Evolutionary conservation across 768 basidiomycete genomes (phyloP).

Genomic region (Cubamyces lactineus): DNA sequence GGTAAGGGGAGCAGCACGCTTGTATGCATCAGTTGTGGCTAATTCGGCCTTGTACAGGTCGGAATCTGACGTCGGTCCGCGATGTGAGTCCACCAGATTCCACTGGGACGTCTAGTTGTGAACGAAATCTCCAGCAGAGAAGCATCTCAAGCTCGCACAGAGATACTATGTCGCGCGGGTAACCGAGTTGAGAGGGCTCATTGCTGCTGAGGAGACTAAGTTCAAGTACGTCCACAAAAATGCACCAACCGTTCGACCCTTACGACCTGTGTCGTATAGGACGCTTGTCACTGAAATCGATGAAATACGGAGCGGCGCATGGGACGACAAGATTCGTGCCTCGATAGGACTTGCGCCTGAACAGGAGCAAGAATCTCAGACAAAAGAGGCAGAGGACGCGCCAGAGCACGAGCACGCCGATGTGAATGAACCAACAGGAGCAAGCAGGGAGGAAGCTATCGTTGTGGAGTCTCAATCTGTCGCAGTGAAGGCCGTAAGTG

Average conservation of each 20-base stretch:
- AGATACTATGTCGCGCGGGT: slow-evolving; percentile 73
- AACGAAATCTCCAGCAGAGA: slow-evolving; percentile 49
- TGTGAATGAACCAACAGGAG: background rate
- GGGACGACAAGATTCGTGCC: slow-evolving; percentile 56
- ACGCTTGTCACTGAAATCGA: slow-evolving; percentile 73
- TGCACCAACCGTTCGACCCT: background rate
- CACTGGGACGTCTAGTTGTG: slow-evolving; percentile 13
- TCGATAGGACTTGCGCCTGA: background rate
- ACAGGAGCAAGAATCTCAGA: background rate
- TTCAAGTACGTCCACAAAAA: slow-evolving; percentile 61
- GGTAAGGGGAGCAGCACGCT: slow-evolving; percentile 44
- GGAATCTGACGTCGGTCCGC: slow-evolving; percentile 54
- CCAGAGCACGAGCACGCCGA: background rate
- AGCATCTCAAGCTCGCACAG: slow-evolving; percentile 73
- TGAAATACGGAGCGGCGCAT: slow-evolving; percentile 67
- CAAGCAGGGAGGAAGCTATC: background rate
- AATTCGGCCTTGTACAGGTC: slow-evolving; percentile 34
- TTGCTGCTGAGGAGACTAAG: slow-evolving; percentile 69
- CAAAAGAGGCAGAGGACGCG: background rate
- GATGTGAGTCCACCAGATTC: slow-evolving; percentile 42
- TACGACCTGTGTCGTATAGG: slow-evolving; percentile 40
- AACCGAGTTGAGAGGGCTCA: slow-evolving; percentile 70
- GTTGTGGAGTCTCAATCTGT: background rate
- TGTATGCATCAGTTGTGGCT: slow-evolving; percentile 8
- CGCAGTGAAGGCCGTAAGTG: slow-evolving; percentile 1